phyloP scores from a whole-genome alignment of 768 basidiomycete species.

The Leucosporidium creatinivorum region DNA sequence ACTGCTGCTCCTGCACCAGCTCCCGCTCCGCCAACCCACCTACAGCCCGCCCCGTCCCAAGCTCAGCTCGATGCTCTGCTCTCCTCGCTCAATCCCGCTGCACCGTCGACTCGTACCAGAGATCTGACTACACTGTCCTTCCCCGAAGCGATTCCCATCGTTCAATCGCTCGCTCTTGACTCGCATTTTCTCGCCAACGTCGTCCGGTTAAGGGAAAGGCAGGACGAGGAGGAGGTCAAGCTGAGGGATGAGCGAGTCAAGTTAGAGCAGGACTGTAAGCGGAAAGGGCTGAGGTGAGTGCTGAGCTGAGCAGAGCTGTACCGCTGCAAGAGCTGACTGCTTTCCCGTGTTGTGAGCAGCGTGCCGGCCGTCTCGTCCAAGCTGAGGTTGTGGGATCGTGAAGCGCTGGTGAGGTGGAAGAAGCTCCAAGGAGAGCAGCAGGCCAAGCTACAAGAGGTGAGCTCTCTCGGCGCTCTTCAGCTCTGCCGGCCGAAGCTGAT shows the following conservation, averaged over 20 bases:
- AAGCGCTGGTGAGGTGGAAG: background rate
- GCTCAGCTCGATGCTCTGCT: too few relatives aligned
- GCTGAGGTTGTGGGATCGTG: background rate
- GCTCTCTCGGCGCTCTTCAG: too few relatives aligned
- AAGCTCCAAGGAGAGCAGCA: background rate
- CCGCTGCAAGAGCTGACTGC: too few relatives aligned
- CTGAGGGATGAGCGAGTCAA: background rate
- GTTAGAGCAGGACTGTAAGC: background rate
- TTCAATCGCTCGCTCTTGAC: slow-evolving; percentile 17
- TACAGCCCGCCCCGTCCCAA: too few relatives aligned
- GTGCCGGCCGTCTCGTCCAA: background rate
- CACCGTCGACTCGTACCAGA: background rate
- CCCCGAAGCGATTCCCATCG: slow-evolving; percentile 18
- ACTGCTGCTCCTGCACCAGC: too few relatives aligned
- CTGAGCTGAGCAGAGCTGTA: too few relatives aligned
- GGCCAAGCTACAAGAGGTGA: background rate
- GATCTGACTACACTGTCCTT: slow-evolving; percentile 17
- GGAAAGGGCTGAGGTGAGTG: background rate
- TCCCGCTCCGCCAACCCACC: too few relatives aligned
- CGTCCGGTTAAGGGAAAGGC: slow-evolving; percentile 22
- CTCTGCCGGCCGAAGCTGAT: too few relatives aligned
- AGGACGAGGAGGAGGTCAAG: slow-evolving; percentile 13
- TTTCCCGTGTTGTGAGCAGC: too few relatives aligned
- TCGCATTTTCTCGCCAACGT: slow-evolving; percentile 2
- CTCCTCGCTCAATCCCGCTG: too few relatives aligned